These are phyloP conservation scores for Lichtheimia ornata DNA, from an alignment of 371 early-diverging fungal genomes.

Conservation along the genomic window DNA sequence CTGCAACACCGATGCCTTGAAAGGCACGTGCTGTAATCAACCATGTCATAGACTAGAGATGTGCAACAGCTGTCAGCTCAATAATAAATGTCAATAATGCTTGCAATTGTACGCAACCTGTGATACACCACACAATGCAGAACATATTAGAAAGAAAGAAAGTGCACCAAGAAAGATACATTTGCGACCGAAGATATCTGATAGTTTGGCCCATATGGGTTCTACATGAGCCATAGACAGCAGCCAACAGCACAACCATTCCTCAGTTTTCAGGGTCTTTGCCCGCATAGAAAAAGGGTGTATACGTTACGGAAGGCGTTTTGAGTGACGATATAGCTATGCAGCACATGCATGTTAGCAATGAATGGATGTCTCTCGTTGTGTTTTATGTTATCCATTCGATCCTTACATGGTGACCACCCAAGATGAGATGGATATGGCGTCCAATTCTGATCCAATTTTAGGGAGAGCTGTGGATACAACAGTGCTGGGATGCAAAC, in stretches of 20 bases:
- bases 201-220: slow-evolving; percentile 58
- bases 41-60: slow-evolving; percentile 52
- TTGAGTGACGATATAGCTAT: slow-evolving; percentile 55
- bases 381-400: too few relatives aligned
- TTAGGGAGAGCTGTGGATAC: slow-evolving; percentile 6
- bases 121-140: slow-evolving; percentile 59
- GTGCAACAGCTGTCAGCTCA: too few relatives aligned
- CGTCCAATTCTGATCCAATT: slow-evolving; percentile 4
- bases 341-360: background rate
- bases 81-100: background rate
- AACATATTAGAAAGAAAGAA: slow-evolving; percentile 60
- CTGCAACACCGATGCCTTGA: slow-evolving; percentile 65
- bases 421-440: slow-evolving; percentile 10
- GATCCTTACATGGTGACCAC: background rate
- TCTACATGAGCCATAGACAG: slow-evolving; percentile 14
- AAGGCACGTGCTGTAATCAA: slow-evolving; percentile 63
- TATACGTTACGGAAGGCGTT: slow-evolving; percentile 39
- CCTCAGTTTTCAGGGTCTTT: background rate
- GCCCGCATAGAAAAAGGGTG: background rate
- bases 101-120: slow-evolving; percentile 20
- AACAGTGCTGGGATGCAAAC: background rate
- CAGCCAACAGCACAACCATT: too few relatives aligned
- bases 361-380: background rate
- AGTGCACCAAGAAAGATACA: slow-evolving; percentile 54
- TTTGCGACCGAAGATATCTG: slow-evolving; percentile 78